phyloP scores from a whole-genome alignment of 768 basidiomycete species.

The Boletus vermiculosoides region DNA sequence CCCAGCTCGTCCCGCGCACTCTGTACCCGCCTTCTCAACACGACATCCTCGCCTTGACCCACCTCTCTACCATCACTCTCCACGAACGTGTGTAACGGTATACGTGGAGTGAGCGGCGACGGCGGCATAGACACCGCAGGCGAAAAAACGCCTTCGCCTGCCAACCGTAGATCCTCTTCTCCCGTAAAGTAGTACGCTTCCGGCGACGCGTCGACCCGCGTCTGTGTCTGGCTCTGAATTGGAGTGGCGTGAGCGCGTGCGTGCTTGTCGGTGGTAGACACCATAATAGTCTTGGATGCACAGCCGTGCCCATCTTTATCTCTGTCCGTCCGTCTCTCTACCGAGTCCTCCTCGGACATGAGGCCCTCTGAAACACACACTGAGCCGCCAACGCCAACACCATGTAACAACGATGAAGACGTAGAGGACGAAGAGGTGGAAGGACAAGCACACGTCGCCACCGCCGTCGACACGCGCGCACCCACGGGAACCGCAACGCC shows the following conservation, averaged over 20 bases:
- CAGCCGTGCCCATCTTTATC: neutral
- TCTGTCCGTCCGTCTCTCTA: neutral
- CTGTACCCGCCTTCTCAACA: conserved; percentile 23
- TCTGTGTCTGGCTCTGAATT: neutral
- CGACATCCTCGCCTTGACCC: conserved; percentile 9
- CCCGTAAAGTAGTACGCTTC: conserved; percentile 54
- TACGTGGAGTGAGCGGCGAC: conserved; percentile 56
- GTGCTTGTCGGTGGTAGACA: neutral
- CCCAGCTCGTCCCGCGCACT: neutral
- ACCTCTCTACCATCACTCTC: conserved; percentile 10
- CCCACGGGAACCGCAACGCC: neutral
- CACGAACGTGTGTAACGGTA: conserved; percentile 18
- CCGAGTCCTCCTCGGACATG: conserved; percentile 13
- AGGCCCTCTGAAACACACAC: conserved; percentile 11
- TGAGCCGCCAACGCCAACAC: neutral
- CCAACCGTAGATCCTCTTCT: conserved; percentile 50
- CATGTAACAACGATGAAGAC: neutral
- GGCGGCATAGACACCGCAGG: conserved; percentile 65
- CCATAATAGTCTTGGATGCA: neutral
- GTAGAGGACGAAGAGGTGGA: neutral
- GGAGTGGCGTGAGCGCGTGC: no score
- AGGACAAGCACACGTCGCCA: neutral
- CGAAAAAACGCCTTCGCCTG: conserved; percentile 73
- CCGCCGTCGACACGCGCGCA: no score
- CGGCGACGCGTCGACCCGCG: conserved; percentile 21